Conservation (phyloP, 1,139 yeast genomes). For the Kodamaea anthophila region DNA sequence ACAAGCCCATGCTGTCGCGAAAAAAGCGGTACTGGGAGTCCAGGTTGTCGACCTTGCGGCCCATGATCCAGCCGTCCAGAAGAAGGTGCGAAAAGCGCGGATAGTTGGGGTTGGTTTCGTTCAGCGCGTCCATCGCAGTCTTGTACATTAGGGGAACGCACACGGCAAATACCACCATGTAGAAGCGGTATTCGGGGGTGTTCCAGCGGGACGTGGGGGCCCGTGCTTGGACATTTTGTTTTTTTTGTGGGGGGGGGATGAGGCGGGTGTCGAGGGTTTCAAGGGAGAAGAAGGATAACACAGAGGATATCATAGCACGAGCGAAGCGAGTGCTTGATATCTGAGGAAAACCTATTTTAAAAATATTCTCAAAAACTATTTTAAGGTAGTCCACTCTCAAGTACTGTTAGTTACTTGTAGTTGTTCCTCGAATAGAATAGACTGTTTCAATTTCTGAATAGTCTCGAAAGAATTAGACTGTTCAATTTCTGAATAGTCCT, state of each 20-base stretch:
- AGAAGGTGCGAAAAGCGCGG: slow-evolving; percentile 54
- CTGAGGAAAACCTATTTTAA: too few species aligned
- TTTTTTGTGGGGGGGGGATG: slow-evolving; percentile 40
- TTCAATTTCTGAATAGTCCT: too few species aligned
- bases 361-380: too few species aligned
- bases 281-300: slow-evolving; percentile 52
- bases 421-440: too few species aligned
- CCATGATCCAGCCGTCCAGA: slow-evolving; percentile 70
- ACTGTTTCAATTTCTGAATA: too few species aligned
- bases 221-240: slow-evolving; percentile 30
- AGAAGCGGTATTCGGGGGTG: slow-evolving; percentile 66
- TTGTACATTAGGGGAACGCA: slow-evolving; percentile 79
- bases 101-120: slow-evolving; percentile 73
- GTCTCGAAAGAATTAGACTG: too few species aligned
- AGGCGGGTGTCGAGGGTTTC: slow-evolving; percentile 77
- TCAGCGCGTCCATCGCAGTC: slow-evolving; percentile 78
- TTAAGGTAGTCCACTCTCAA: too few species aligned
- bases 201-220: slow-evolving; percentile 63
- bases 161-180: slow-evolving; percentile 53
- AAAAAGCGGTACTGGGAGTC: slow-evolving; percentile 87
- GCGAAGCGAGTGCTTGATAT: too few species aligned
- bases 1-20: slow-evolving; percentile 66
- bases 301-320: slow-evolving; percentile 2
- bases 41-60: slow-evolving; percentile 80
- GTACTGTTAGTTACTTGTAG: too few species aligned